A percentile compares a stretch with the other conserved stretches of the same genome.
Evolutionary conservation across 768 basidiomycete genomes (phyloP).

Genomic region (Trametes punicea): DNA sequence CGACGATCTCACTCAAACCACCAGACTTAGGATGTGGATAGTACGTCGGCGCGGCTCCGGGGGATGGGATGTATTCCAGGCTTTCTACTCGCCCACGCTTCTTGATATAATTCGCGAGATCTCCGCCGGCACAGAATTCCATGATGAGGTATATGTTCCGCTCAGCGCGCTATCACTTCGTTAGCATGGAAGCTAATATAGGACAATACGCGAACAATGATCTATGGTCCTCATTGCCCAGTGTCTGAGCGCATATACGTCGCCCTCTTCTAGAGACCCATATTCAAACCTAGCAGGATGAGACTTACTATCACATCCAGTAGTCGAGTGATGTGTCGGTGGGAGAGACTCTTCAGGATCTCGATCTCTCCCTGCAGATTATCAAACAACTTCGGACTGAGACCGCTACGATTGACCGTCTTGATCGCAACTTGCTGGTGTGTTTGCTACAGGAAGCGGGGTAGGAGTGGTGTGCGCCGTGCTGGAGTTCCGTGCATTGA

Average conservation of each 20-base stretch:
- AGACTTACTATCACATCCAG: slow-evolving; percentile 86
- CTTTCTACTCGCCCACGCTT: slow-evolving; percentile 92
- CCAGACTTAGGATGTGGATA: slow-evolving; percentile 91
- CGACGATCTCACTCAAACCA: slow-evolving; percentile 86
- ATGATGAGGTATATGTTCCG: slow-evolving; percentile 91
- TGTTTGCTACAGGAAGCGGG: slow-evolving; percentile 52
- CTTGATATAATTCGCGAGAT: slow-evolving; percentile 96
- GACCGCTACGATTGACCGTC: slow-evolving; percentile 82
- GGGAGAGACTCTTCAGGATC: slow-evolving; percentile 90
- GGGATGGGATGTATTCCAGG: slow-evolving; percentile 73
- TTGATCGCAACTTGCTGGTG: slow-evolving; percentile 87
- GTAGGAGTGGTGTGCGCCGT: not conserved
- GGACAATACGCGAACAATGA: too few relatives aligned
- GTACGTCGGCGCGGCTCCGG: slow-evolving; percentile 70
- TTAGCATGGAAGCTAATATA: too few relatives aligned
- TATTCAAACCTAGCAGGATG: not conserved
- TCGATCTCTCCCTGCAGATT: slow-evolving; percentile 98
- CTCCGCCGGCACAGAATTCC: slow-evolving; percentile 95
- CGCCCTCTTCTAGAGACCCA: not conserved
- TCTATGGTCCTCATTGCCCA: too few relatives aligned
- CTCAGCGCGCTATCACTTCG: slow-evolving; percentile 75
- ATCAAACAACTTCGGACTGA: slow-evolving; percentile 91
- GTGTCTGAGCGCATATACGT: not conserved
- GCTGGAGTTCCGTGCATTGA: not conserved
- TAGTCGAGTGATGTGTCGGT: slow-evolving; percentile 89